Evolutionary conservation across 2,329 filamentous ascomycete genomes (phyloP), one percentile per base, ranked within the genome.

Genomic region (Neonectria ditissima): DNA sequence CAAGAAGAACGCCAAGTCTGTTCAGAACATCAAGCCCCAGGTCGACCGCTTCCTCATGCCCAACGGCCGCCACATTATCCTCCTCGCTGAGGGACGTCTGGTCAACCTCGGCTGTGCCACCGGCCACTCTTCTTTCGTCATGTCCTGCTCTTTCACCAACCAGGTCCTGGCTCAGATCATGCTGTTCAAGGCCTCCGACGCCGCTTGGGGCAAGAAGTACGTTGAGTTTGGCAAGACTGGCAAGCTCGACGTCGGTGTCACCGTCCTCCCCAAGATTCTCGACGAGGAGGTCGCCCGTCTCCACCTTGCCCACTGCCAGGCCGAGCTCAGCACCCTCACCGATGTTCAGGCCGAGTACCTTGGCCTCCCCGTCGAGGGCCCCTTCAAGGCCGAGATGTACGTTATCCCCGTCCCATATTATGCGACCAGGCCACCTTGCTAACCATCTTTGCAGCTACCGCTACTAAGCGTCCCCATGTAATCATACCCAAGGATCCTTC

Each of bases 81-180:
- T 99, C 77, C 90, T 99, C 70, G 96, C 96, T 69, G 96, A 98
- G 87, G 96, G 96, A 75, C 95, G 96, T 87, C 92, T 99, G 72
- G 96, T 99, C 86, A 99, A 99, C 91, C 88, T 99, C 76, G 96
- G 96, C 83, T 99, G 96, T 84, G 96, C 96, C 80, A 99, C 96
- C 70, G 96, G 96, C 74, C 96, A 99, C 92, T 97, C 94, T 74
- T 98, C 95, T 56, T 99, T 99, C 84, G 96, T 99, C 74, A 98
- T 99, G 96, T 97, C 94, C 76, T 99, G 96, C 92, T 98, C 95
- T 70, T 99, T 99, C 92, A 97, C 94, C 89, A 99, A 99, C 92
- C 96, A 99, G 89, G 96, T 98, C 77, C 93, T 99, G 81, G 96
- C 96, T 74, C 96, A 99, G 88, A 98, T 99, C 86, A 91, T 97